Evolutionary conservation across 352 stramenopile genomes (phyloP), one percentile per base, ranked within the genome.

Genomic region (Phytopythium aichiense): DNA sequence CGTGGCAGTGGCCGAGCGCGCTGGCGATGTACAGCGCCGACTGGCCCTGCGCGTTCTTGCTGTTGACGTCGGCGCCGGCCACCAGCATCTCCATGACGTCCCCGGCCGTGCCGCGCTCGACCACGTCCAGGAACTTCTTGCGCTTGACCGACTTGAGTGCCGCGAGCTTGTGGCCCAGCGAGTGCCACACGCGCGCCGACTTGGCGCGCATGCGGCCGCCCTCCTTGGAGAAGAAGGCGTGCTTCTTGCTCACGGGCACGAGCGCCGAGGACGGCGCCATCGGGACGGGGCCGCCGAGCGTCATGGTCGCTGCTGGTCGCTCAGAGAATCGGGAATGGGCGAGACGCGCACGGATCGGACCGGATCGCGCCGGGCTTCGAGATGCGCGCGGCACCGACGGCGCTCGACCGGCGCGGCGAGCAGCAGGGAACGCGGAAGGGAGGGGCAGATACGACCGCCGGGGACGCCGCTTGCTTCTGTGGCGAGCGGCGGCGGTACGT

Each of bases 91-190:
- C 81, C 66, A 85, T 73, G 43, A 91, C 79, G 23, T 89, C 81
- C 7, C 67, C 72, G 23, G 86, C 28, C 48, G 74, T 67, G 51
- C 81, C 84, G 31, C 76, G 73, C 16, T 72, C 66, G 33, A 38
- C 77, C 52, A 86, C 73, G 23, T 90, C 83, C 11, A 89, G 58
- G 13, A 91, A 68, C 46, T 81, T 81, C 65, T 87, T 88, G 64
- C 83, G 76, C 57, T 88, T 88, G 63, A 82, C 69, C 37, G 78
- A 77, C 69, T 82, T 88, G 64, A 92, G 84, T 35, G 77, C 69
- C 22, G 83, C 79, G 37, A 92, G 71, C 64, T 87, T 89, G 69
- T 91, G 84, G 40, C 84, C 84, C 6, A 92, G 66, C 60, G 87
- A 92, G 64, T 84, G 61, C 81, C 79, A 92, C n/a, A 90, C 76